Evolutionary conservation across 495 filamentous ascomycete genomes (phyloP).

Genomic region (Aspergillus mulundensis): DNA sequence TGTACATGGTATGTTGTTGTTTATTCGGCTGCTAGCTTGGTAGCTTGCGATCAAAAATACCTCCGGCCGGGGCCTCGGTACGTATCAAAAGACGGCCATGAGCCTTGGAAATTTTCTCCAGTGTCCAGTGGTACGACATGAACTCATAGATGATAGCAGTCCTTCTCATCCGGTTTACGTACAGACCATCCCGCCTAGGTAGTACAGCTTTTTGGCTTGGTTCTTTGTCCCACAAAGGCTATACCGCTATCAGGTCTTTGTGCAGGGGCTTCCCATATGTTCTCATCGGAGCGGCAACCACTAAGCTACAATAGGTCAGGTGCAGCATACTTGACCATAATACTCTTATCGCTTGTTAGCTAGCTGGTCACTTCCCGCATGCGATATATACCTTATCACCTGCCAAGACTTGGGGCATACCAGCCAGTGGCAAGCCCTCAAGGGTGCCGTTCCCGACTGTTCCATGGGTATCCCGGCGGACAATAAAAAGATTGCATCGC

Average conservation of each 20-base stretch:
- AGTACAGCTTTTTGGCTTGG: neutral
- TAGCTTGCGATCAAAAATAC: neutral
- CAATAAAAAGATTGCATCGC: slow-evolving; percentile 5
- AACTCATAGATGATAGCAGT: neutral
- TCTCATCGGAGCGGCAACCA: neutral
- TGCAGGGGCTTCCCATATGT: neutral
- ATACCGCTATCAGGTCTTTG: neutral
- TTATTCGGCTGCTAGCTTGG: neutral
- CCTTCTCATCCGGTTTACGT: neutral
- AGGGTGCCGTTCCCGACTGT: neutral
- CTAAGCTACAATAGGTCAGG: neutral
- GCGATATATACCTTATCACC: neutral
- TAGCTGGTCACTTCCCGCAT: neutral
- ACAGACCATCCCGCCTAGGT: neutral
- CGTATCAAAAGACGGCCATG: too few relatives aligned
- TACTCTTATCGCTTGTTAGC: neutral
- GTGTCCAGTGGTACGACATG: too few relatives aligned
- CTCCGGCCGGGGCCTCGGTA: too few relatives aligned
- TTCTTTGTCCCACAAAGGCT: neutral
- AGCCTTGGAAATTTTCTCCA: too few relatives aligned
- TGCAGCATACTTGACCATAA: too few relatives aligned
- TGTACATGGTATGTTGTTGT: neutral
- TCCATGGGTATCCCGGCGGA: slow-evolving; percentile 1
- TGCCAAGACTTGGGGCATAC: slow-evolving; percentile 6
- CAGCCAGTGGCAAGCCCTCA: slow-evolving; percentile 2